These are phyloP conservation scores for Cyberlindnera mississippiensis DNA, from an alignment of 805 yeast species.

Conservation along the genomic window DNA sequence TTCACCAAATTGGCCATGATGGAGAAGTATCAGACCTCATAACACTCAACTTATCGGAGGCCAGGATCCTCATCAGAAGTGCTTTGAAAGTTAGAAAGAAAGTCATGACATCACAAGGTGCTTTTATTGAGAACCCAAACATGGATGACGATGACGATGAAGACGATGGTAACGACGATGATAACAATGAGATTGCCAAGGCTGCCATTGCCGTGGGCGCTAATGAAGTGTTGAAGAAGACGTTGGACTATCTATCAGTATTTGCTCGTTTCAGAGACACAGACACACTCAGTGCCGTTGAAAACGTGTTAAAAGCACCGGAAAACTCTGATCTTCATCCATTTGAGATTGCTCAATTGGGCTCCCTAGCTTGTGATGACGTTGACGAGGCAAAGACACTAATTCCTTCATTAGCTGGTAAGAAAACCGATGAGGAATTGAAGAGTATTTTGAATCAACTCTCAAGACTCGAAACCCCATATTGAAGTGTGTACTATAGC, in stretches of 20 bases:
- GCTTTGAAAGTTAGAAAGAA: slow-evolving; percentile 74
- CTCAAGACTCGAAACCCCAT: slow-evolving; percentile 55
- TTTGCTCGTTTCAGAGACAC: slow-evolving; percentile 91
- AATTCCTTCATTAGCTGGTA: slow-evolving; percentile 79
- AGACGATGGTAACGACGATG: slow-evolving; percentile 29
- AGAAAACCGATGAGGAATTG: slow-evolving; percentile 81
- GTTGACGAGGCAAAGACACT: slow-evolving; percentile 95
- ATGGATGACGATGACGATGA: slow-evolving; percentile 28
- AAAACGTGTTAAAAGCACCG: slow-evolving; percentile 69
- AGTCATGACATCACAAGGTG: slow-evolving; percentile 43
- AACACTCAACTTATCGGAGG: slow-evolving; percentile 85
- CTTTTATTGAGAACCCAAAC: slow-evolving; percentile 25
- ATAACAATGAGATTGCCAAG: slow-evolving; percentile 32
- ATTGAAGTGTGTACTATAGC: slow-evolving; percentile 17
- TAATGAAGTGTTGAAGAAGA: slow-evolving; percentile 85
- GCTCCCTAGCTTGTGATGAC: slow-evolving; percentile 90
- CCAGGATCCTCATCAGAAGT: slow-evolving; percentile 83
- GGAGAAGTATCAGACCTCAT: slow-evolving; percentile 75
- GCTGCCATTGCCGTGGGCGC: slow-evolving; percentile 66
- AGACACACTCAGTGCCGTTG: slow-evolving; percentile 91
- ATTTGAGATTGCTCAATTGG: slow-evolving; percentile 86
- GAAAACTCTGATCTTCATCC: slow-evolving; percentile 85
- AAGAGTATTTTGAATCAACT: slow-evolving; percentile 86
- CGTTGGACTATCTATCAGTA: slow-evolving; percentile 77
- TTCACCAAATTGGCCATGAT: slow-evolving; percentile 73